phyloP scores from a whole-genome alignment of 768 basidiomycete genomes.

The Tulasnella calospora region DNA sequence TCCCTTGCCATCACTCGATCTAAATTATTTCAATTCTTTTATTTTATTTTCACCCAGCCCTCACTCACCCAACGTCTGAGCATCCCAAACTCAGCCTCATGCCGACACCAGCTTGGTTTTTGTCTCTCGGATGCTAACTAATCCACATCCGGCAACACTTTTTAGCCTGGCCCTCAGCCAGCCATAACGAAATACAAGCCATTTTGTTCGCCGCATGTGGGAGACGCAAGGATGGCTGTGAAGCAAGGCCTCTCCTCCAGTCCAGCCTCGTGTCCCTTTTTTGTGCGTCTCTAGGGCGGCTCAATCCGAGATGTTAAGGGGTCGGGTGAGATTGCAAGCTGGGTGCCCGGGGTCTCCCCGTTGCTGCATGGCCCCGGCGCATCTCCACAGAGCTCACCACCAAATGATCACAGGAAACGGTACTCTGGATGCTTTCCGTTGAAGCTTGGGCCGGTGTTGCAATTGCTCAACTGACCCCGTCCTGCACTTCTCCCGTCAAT shows the following conservation, averaged over 20 bases:
- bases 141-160: neutral
- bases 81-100: neutral
- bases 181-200: neutral
- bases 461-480: neutral
- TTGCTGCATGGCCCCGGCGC: neutral
- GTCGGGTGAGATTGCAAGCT: neutral
- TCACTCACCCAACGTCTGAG: neutral
- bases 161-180: neutral
- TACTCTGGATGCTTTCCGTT: neutral
- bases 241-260: neutral
- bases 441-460: neutral
- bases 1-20: neutral
- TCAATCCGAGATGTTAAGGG: conserved; percentile 1
- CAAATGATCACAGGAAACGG: neutral
- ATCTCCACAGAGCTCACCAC: neutral
- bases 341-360: neutral
- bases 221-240: neutral
- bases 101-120: neutral
- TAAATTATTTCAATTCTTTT: neutral
- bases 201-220: neutral
- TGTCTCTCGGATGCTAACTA: conserved; percentile 1
- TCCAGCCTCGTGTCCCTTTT: neutral
- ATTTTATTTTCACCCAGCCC: neutral
- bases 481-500: neutral
- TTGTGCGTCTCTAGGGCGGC: neutral